Evolutionary conservation across 148 eudicot genomes (phyloP), one percentile per base, ranked within the genome.

Genomic region (Nepenthes mirabilis): DNA sequence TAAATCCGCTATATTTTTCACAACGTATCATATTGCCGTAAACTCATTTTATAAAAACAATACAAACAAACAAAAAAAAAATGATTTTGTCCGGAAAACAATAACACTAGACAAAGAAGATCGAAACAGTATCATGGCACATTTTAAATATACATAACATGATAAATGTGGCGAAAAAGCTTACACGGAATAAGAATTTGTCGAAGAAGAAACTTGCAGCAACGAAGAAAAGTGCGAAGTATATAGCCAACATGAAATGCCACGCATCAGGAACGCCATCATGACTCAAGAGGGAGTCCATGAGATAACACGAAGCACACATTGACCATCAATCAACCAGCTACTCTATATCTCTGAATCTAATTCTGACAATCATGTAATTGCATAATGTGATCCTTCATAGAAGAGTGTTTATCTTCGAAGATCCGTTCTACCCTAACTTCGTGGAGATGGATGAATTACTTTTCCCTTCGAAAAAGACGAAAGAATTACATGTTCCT

Each of bases 141-240:
- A 23, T 23, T 23, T 23, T 23, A 23, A 23, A 23, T 23, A 23
- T 23, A 23, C 23, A 23, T 23, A 23, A 23, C 23, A 23, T 23
- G 23, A 9, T 11, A 23, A n/a, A 23, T 13, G 50, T 14, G 8
- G 9, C 9, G 32, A 33, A 14, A 60, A 75, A 58, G 40, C 94
- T 78, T 88, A 91, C 98, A 37, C 88, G 90, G 64, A 78, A 85
- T 5, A 91, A 48, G 67, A 77, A 85, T 68, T 77, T 83, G 68
- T 91, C 94, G 49, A 88, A 83, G 62, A 85, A 52, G 62, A 83
- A 83, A 64, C 98, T 79, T 47, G 80, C 94, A 48, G 68, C 79
- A 37, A 78, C 76, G 57, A 88, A 86, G 57, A 57, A 72, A 54
- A 86, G 35, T 1, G 85, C 84, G 68, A 91, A 88, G 59, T 56